A percentile compares a stretch with the other conserved stretches of the same genome.
These are phyloP conservation scores for Carallia brachiata DNA, from an alignment of 345 rosid species.

Conservation along the genomic window DNA sequence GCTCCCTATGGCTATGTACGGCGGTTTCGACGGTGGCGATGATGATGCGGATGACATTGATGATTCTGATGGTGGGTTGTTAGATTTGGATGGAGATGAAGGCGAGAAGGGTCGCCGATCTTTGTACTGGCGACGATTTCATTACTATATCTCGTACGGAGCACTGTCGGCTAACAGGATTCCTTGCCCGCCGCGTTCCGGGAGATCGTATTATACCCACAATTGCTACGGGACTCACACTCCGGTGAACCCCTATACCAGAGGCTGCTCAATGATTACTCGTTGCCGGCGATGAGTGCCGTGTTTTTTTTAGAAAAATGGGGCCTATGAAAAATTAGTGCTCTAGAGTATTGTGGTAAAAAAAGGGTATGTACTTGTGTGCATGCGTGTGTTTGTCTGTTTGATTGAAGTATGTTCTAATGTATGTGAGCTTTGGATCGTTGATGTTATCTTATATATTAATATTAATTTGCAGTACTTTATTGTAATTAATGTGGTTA, in stretches of 20 bases:
- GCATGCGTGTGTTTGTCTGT: no score
- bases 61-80: neutral
- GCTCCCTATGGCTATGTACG: slow-evolving; percentile 24
- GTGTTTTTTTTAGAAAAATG: neutral
- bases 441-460: no score
- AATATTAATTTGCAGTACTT: no score
- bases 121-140: slow-evolving; percentile 60
- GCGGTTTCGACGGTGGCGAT: neutral
- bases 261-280: slow-evolving; percentile 76
- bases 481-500: no score
- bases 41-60: neutral
- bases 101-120: slow-evolving; percentile 49
- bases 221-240: slow-evolving; percentile 65
- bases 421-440: no score
- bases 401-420: no score
- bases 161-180: slow-evolving; percentile 79
- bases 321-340: neutral
- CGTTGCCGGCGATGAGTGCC: slow-evolving; percentile 65
- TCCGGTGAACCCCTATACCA: slow-evolving; percentile 66
- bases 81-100: slow-evolving; percentile 16
- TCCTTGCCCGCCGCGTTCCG: slow-evolving; percentile 92
- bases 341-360: no score
- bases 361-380: no score
- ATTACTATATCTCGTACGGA: slow-evolving; percentile 83
- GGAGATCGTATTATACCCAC: slow-evolving; percentile 87